Base-by-base conservation (phyloP, 371 early-diverging fungal genomes). In the Synchytrium microbalum region DNA sequence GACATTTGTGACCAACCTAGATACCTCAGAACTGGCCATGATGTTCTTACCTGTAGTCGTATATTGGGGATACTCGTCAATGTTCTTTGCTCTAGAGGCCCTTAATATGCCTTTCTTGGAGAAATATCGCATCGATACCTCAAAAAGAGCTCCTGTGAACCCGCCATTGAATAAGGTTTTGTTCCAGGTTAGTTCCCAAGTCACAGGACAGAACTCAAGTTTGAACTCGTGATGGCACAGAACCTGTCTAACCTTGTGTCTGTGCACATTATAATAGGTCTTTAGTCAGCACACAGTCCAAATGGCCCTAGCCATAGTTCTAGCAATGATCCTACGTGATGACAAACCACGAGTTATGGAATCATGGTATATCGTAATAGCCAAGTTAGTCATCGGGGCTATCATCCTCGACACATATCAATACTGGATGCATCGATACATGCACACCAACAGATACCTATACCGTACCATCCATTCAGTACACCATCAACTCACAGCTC, bases 371-470 rank as follows among this genome's bases (percentile, higher is more conserved):
- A 23, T 74, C 59, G 58, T 68, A 3, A 69, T 75, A 0, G 73
- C 72, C 23, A 79, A 79, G 67, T 46, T 82, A 52, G 67, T 69
- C 59, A 74, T 75, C 38, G 85, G 78, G 2, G 68, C 69, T 26
- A 54, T 76, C 30, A 68, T 75, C 24, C 38, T 81, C 64, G 67
- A 75, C 55, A 72, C 67, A 19, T 80, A 80, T 62, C 77, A 90
- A 71, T 90, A 90, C 75, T 87, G 88, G 75, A 77, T 88, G 60
- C 90, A 90, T 69, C 84, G 89, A 54, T 75, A 83, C 51, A 83
- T 84, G 73, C 90, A 90, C 74, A 71, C 73, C 53, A 84, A 84
- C 69, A 82, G 79, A 60, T 84, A 76, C 32, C 76, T 90, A 29
- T 90, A 90, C 76, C 81, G 84, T 64, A 76, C 81, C 64, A 78